A percentile compares a stretch with the other conserved stretches of the same genome.
These are phyloP conservation scores for Aureobasidium pullulans DNA, from an alignment of 2,329 filamentous ascomycete genomes.

Conservation along the genomic window DNA sequence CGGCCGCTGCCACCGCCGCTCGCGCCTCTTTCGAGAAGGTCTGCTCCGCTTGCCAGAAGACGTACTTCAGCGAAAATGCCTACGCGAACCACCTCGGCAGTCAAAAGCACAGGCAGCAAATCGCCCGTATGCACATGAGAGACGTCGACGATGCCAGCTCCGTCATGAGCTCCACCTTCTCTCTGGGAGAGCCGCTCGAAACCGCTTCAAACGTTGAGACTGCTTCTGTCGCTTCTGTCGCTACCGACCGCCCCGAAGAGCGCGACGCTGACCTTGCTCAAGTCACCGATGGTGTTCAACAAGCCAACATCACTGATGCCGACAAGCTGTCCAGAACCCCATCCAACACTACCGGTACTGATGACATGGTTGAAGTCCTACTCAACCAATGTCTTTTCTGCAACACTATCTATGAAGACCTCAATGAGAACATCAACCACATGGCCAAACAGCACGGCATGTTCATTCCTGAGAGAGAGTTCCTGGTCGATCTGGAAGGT, in stretches of 20 bases:
- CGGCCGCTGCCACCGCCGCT: constrained; percentile 73
- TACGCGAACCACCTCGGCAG: constrained; percentile 88
- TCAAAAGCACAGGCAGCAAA: constrained; percentile 74
- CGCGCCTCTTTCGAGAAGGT: constrained; percentile 81
- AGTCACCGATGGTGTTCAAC: constrained; percentile 70
- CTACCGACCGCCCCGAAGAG: constrained; percentile 54
- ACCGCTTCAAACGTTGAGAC: constrained; percentile 30
- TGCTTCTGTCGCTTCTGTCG: constrained; percentile 18
- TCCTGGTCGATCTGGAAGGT: constrained; percentile 74
- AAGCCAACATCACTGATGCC: constrained; percentile 48
- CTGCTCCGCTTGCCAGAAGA: constrained; percentile 79
- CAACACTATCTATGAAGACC: constrained; percentile 71
- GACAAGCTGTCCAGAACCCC: constrained; percentile 18
- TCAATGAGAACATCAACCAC: constrained; percentile 71
- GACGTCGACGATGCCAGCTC: constrained; percentile 64
- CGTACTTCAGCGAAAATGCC: constrained; percentile 94
- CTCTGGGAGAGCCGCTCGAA: constrained; percentile 70
- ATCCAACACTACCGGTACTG: constrained; percentile 22
- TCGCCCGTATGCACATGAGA: constrained; percentile 41
- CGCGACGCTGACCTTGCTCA: constrained; percentile 59
- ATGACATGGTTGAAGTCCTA: constrained; percentile 32
- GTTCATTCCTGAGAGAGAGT: constrained; percentile 87
- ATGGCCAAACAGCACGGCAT: constrained; percentile 93
- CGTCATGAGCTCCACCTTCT: constrained; percentile 85
- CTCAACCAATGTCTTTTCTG: constrained; percentile 74